Percentiles rank a stretch among this genome's conserved stretches.
These are phyloP conservation scores for Boechera divaricarpa DNA, from an alignment of 345 rosid genomes.

Conservation along the genomic window DNA sequence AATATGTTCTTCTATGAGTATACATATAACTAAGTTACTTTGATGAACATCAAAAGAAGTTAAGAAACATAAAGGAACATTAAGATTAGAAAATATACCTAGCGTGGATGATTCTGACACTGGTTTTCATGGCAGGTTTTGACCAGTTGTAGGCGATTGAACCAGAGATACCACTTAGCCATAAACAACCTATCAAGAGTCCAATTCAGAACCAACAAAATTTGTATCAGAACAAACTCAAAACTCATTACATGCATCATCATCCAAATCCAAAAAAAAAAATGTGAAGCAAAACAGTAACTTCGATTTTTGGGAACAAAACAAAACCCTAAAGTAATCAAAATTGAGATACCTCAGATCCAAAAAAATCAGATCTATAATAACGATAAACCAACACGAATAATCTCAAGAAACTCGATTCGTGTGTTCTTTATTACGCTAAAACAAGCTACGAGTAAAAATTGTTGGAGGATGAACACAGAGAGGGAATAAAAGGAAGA, in stretches of 20 bases:
- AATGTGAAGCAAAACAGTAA: not conserved
- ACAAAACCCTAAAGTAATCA: not conserved
- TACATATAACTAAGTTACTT: not conserved
- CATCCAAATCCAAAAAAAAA: not conserved
- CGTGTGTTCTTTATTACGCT: not conserved
- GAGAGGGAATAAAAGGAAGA: not conserved
- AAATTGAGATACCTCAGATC: conserved; percentile 13
- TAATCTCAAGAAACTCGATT: not conserved
- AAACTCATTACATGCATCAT: conserved; percentile 10
- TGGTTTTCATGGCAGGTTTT: conserved; percentile 90
- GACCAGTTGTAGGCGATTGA: conserved; percentile 97
- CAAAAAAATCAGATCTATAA: conserved; percentile 6
- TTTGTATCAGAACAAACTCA: conserved; percentile 2
- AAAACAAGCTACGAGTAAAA: not conserved
- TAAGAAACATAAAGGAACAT: not conserved
- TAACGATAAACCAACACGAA: not conserved
- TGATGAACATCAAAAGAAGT: not conserved
- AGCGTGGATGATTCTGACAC: conserved; percentile 95
- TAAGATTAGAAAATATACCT: conserved; percentile 50
- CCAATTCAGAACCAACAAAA: not conserved
- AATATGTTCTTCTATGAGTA: not conserved
- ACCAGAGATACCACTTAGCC: conserved; percentile 90
- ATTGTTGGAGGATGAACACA: conserved; percentile 1
- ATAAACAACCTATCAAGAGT: conserved; percentile 61
- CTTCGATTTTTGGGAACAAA: not conserved